Percentiles rank a stretch among this genome's conserved stretches.
Conservation (phyloP, 495 filamentous ascomycete genomes). For the Massariosphaeria phaeospora region DNA sequence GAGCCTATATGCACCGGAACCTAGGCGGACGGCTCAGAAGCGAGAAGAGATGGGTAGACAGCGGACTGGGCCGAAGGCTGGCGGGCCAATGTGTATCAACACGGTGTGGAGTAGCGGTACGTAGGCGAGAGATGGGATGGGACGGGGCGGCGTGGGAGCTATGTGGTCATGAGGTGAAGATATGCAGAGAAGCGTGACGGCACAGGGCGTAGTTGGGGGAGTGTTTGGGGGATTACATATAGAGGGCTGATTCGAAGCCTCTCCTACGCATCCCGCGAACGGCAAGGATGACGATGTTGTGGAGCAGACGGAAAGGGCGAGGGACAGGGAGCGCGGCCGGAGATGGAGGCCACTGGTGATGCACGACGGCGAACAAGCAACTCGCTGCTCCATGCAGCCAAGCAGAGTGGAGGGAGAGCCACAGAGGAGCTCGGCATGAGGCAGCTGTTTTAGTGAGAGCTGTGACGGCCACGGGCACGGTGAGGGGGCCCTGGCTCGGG, state of each 20-base stretch:
- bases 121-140: slow-evolving; percentile 12
- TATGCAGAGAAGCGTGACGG: slow-evolving; percentile 25
- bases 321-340: slow-evolving; percentile 22
- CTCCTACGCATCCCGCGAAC: slow-evolving; percentile 30
- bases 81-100: slow-evolving; percentile 26
- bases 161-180: slow-evolving; percentile 33
- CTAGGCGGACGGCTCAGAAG: slow-evolving; percentile 23
- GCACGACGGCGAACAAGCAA: slow-evolving; percentile 31
- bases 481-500: slow-evolving; percentile 1
- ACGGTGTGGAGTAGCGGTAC: slow-evolving; percentile 22
- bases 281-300: slow-evolving; percentile 33
- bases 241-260: slow-evolving; percentile 20
- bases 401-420: slow-evolving; percentile 22
- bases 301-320: slow-evolving; percentile 22
- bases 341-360: slow-evolving; percentile 27
- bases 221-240: slow-evolving; percentile 32
- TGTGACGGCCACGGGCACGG: slow-evolving; percentile 11
- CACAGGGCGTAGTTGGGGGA: slow-evolving; percentile 14
- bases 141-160: slow-evolving; percentile 30
- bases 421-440: slow-evolving; percentile 17
- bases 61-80: slow-evolving; percentile 23
- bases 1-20: slow-evolving; percentile 17
- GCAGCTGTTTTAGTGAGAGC: slow-evolving; percentile 27
- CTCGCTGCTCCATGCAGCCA: slow-evolving; percentile 26
- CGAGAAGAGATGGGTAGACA: slow-evolving; percentile 8